Evolutionary conservation across 768 basidiomycete genomes (phyloP), one percentile per base, ranked within the genome.

Genomic region (Serendipita sp.): DNA sequence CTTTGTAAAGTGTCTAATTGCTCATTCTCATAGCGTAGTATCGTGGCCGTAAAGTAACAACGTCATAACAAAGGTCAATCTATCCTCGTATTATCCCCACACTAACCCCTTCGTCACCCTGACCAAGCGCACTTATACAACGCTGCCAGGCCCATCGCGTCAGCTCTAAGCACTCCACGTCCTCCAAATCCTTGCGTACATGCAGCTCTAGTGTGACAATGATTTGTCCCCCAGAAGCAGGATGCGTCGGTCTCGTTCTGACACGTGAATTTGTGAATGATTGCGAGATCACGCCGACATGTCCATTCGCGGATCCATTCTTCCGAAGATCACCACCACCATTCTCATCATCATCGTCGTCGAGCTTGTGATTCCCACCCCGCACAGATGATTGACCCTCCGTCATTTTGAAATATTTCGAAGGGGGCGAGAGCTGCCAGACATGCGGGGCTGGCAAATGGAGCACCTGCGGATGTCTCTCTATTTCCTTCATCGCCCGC

Each of bases 381-480:
- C 45, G 18, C 11, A 18, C 45, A 46, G 45, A 13, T 46, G 45
- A 46, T 13, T 46, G 18, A 13, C 13, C 45, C 45, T 18, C 45
- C 45, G 30, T 32, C 8, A 5, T 5, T 5, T 5, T 7, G 30
- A 51, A n/a, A n/a, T 51, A 51, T 7, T 7, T 18, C 3, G 74
- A 69, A 18, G 75, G 70, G 0, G 85, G 83, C 0, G 83, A 80
- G 47, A 94, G 81, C 70, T 93, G 90, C 90, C 90, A 94, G 64
- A 94, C 84, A 67, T 92, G 89, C 0, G 90, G 91, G 10, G 88
- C 84, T 0, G 88, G 86, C 10, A 95, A 80, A 70, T 91, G 88
- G 0, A 88, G 71, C 30, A 96, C 87, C 66, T 88, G 81, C 0
- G 90, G 88, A 67, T 95, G 91, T 2, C 86, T 79, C 71, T 93